These are phyloP conservation scores for Plasmodium berghei DNA, from an alignment of 169 alveolate genomes.

Conservation along the genomic window DNA sequence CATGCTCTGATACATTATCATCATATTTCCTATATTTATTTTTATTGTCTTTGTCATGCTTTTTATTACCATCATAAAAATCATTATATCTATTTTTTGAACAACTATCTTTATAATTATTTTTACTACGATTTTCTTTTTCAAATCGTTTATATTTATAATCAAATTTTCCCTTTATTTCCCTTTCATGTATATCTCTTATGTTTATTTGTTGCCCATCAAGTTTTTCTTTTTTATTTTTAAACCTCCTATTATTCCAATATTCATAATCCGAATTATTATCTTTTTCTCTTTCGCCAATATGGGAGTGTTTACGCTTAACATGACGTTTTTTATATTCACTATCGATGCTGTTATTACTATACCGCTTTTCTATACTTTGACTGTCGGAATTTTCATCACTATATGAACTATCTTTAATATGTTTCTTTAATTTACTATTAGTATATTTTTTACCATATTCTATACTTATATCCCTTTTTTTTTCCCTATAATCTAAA, in stretches of 20 bases:
- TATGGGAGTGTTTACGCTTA: too few species aligned
- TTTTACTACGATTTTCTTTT: not conserved
- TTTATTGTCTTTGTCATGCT: not conserved
- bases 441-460: not conserved
- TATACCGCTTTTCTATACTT: not conserved
- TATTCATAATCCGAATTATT: not conserved
- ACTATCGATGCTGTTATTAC: not conserved
- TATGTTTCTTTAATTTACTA: not conserved
- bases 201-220: not conserved
- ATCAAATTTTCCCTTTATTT: not conserved
- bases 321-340: not conserved
- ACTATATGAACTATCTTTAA: not conserved
- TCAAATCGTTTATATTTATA: not conserved
- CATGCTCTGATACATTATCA: not conserved
- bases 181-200: constrained; percentile 10
- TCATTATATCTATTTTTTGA: not conserved
- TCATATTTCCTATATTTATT: not conserved
- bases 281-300: not conserved
- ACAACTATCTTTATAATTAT: too few species aligned
- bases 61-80: not conserved
- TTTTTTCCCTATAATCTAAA: not conserved
- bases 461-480: constrained; percentile 1
- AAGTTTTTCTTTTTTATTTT: constrained; percentile 2
- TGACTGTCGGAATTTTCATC: not conserved
- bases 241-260: constrained; percentile 10